Evolutionary conservation across 345 rosid species (phyloP), one percentile per base, ranked within the genome.

Genomic region (Rhodamnia argentea): DNA sequence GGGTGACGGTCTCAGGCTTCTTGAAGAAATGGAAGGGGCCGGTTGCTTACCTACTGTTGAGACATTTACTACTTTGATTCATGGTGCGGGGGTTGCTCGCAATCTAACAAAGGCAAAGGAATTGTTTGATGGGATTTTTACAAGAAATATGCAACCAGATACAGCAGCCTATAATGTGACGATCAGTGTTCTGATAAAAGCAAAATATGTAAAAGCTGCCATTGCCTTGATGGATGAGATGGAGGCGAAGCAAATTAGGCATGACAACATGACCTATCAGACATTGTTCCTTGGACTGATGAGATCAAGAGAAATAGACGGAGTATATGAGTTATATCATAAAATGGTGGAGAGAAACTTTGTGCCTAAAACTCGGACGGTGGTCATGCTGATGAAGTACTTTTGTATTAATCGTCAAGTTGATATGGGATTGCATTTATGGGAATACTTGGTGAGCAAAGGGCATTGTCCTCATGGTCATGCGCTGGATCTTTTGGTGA

Each of bases 381-480:
- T 91, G 82, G 97, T 97, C 86, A 94, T 95, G 97, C 59, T 97
- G 91, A 94, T 94, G 96, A 97, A 96, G 88, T 87, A 88, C 53
- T 96, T 96, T 84, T 96, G 97, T 76, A 87, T 86, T 12, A 95
- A 94, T 85, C 82, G 89, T 16, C 88, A 83, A 88, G 83, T 93
- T 59, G 94, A 95, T 92, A 76, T 91, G 85, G 98, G 96, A 62
- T 52, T 95, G 86, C 83, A 87, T 84, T 74, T 96, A 84, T 97
- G 98, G 98, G 85, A 52, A 32, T 93, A 95, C 89, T 52, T 94
- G 84, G 44, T 93, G 82, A 92, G 89, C 86, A 95, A 92, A 89
- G 98, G 97, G 60, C 92, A 89, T 87, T 92, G 96, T 85, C 98
- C 99, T 82, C 98, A 95, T 87, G 86, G 92, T 58, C 98, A 95